Evolutionary conservation across 768 basidiomycete species (phyloP).

Genomic region (Piloderma croceum): DNA sequence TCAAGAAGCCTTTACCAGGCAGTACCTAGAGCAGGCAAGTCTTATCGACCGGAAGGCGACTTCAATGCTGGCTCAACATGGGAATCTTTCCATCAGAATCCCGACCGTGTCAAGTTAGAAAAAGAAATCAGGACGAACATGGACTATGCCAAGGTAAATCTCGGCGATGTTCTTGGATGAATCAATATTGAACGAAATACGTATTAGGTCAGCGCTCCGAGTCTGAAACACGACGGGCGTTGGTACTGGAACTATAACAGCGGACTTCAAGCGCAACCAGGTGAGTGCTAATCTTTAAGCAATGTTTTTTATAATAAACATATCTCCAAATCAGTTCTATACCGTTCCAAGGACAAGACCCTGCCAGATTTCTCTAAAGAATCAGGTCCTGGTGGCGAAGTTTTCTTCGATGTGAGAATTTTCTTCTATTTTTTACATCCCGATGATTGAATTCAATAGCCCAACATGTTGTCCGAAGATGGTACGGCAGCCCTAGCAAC

Average conservation of each 20-base stretch:
- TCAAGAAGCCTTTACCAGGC: conserved; percentile 54
- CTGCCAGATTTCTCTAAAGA: conserved; percentile 51
- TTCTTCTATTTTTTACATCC: not conserved
- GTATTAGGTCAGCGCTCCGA: conserved; percentile 63
- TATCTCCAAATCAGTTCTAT: conserved; percentile 45
- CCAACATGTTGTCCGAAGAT: conserved; percentile 67
- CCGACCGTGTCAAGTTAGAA: conserved; percentile 54
- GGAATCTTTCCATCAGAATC: too few relatives aligned
- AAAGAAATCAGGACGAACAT: conserved; percentile 50
- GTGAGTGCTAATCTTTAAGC: conserved; percentile 15
- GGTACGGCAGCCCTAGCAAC: conserved; percentile 62
- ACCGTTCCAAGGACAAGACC: conserved; percentile 48
- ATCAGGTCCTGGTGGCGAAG: conserved; percentile 47
- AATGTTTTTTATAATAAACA: too few relatives aligned
- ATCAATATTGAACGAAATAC: conserved; percentile 3
- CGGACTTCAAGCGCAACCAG: conserved; percentile 66
- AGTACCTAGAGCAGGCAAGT: conserved; percentile 59
- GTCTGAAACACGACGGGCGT: conserved; percentile 53
- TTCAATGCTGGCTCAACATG: too few relatives aligned
- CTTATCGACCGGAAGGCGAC: too few relatives aligned
- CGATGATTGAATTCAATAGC: conserved; percentile 29
- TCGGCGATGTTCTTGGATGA: not conserved
- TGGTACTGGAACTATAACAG: conserved; percentile 85
- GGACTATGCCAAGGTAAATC: conserved; percentile 43
- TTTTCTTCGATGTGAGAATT: conserved; percentile 69